These are phyloP conservation scores for Calonectria crousiana DNA, from an alignment of 2,329 filamentous ascomycete genomes.

Conservation along the genomic window DNA sequence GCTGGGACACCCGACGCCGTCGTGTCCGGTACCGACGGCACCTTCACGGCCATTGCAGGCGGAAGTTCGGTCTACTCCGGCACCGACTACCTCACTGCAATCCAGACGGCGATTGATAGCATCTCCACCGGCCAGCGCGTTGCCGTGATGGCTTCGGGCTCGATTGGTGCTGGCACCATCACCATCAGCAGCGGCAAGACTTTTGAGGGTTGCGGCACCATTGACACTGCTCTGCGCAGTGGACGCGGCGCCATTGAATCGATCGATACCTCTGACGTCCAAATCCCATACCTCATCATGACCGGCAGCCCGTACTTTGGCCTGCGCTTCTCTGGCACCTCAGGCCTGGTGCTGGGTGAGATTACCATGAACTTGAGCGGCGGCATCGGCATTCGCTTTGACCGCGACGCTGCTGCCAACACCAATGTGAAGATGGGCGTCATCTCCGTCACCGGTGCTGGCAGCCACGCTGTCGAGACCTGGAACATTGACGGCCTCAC, in stretches of 20 bases:
- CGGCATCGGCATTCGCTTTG: slow-evolving; percentile 69
- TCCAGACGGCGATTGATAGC: slow-evolving; percentile 67
- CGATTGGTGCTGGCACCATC: slow-evolving; percentile 65
- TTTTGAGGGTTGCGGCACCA: slow-evolving; percentile 70
- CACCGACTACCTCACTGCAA: slow-evolving; percentile 65
- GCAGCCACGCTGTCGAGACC: slow-evolving; percentile 69
- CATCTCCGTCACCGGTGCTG: slow-evolving; percentile 64
- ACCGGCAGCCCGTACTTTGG: slow-evolving; percentile 70
- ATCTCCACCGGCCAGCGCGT: slow-evolving; percentile 65
- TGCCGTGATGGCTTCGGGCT: slow-evolving; percentile 65
- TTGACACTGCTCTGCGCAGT: slow-evolving; percentile 56
- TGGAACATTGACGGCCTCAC: slow-evolving; percentile 70
- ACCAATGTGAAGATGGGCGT: slow-evolving; percentile 66
- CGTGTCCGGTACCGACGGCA: slow-evolving; percentile 59
- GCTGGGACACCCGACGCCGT: slow-evolving; percentile 59
- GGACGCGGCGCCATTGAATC: slow-evolving; percentile 69
- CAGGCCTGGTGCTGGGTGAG: slow-evolving; percentile 60
- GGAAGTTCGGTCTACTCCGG: slow-evolving; percentile 62
- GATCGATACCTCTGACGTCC: slow-evolving; percentile 59
- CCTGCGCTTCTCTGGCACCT: slow-evolving; percentile 65
- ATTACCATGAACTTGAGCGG: slow-evolving; percentile 68
- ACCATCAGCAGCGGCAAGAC: slow-evolving; percentile 64
- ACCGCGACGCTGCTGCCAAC: slow-evolving; percentile 65
- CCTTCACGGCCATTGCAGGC: slow-evolving; percentile 59
- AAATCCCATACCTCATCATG: slow-evolving; percentile 69